These are phyloP conservation scores for Lithocarpus polystachyus DNA, from an alignment of 306 rosid species.

Conservation along the genomic window DNA sequence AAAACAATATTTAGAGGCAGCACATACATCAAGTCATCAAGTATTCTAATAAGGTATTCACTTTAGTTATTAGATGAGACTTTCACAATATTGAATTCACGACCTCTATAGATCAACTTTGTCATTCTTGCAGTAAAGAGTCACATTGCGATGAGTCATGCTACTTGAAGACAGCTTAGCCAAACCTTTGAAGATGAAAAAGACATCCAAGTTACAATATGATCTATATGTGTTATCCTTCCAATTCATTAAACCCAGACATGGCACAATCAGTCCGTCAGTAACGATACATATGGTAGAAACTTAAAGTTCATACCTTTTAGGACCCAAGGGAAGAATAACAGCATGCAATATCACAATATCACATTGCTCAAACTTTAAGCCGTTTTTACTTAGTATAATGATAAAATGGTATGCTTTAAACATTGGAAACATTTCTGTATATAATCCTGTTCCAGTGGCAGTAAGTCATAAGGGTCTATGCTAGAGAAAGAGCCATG, in stretches of 20 bases:
- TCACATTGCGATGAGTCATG: background rate
- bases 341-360: background rate
- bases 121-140: constrained; percentile 8
- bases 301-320: background rate
- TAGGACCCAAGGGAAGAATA: background rate
- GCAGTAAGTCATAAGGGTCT: background rate
- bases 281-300: background rate
- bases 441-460: background rate
- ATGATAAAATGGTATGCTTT: background rate
- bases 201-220: background rate
- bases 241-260: background rate
- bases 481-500: no score
- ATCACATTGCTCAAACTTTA: no score
- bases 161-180: constrained; percentile 9
- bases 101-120: constrained; percentile 9
- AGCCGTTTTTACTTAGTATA: no score
- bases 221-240: background rate
- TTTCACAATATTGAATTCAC: constrained; percentile 7
- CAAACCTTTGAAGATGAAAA: constrained; percentile 8
- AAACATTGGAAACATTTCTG: background rate
- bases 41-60: background rate
- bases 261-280: background rate
- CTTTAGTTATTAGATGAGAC: background rate
- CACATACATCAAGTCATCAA: background rate
- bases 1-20: background rate